phyloP scores from a whole-genome alignment of 495 filamentous ascomycete species.

The Penicillium waksmanii region DNA sequence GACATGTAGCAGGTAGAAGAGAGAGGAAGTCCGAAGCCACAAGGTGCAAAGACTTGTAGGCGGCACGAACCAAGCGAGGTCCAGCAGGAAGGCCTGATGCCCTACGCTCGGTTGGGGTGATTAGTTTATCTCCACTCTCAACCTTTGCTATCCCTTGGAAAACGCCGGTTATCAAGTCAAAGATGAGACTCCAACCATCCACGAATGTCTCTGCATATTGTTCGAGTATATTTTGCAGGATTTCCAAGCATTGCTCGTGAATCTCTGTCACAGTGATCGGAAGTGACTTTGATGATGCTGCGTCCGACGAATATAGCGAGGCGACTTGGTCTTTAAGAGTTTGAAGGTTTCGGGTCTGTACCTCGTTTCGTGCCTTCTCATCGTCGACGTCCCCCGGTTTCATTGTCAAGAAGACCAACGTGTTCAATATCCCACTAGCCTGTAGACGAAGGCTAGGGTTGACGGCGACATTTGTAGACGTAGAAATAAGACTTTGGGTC shows the following conservation, averaged over 20 bases:
- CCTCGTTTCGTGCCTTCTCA: constrained; percentile 40
- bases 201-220: constrained; percentile 83
- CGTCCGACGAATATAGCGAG: constrained; percentile 50
- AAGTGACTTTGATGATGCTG: constrained; percentile 32
- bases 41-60: constrained; percentile 86
- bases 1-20: constrained; percentile 74
- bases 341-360: constrained; percentile 73
- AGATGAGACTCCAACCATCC: constrained; percentile 81
- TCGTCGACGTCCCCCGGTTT: constrained; percentile 34
- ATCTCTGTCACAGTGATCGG: constrained; percentile 70
- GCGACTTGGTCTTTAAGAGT: constrained; percentile 63
- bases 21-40: constrained; percentile 93
- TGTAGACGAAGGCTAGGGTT: constrained; percentile 67
- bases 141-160: constrained; percentile 57
- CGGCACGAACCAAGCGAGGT: constrained; percentile 74
- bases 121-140: constrained; percentile 22
- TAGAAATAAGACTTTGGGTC: constrained; percentile 67
- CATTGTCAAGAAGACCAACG: constrained; percentile 63
- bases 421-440: constrained; percentile 74
- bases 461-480: constrained; percentile 57
- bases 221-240: constrained; percentile 80
- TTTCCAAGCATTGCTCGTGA: constrained; percentile 79
- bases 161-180: constrained; percentile 82
- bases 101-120: constrained; percentile 25
- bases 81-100: constrained; percentile 57